Evolutionary conservation across 140 eudicot genomes (phyloP), one percentile per base, ranked within the genome.

Genomic region (Anethum foeniculum): DNA sequence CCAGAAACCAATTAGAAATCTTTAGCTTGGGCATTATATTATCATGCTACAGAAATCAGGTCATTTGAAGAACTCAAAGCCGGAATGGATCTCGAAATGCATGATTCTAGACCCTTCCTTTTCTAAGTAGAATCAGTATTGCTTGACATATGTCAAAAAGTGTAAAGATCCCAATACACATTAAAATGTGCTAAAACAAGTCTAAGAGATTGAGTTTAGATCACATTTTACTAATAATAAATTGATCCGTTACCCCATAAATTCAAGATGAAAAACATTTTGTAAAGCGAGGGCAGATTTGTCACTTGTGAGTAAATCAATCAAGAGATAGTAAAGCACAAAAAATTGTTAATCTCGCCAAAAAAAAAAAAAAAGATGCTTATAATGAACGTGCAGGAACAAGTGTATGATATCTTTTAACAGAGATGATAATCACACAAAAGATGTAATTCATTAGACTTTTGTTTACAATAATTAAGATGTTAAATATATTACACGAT

Each of bases 11-110:
- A 11, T n/a, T 10, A 11, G 16, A 41, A 44, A 71, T 77, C 43
- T 73, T 54, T 30, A 80, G n/a, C 44, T 78, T 43, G 65, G 80
- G 5, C 25, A 71, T 27, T 48, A 28, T 72, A n/a, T 75, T 7
- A 47, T 80, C 77, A 82, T 62, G 81, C 30, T 47, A 44, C 60
- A 14, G 38, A 49, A 7, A n/a, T 16, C 34, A 44, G 47, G 77
- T 30, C 44, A 65, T 7, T 41, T 58, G 38, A 46, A 19, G 62
- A 76, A 30, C 52, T 46, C 64, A 56, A 58, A 39, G 72, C 71
- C 27, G 14, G 41, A 52, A 79, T 27, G 23, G 54, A 79, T 62
- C 71, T 60, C 7, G 46, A 54, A 77, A 36, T 54, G 41, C 52
- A 48, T 36, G 65, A 19, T 77, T 52, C 60, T 54, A 56, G 39